Base-by-base conservation (phyloP, 2,329 filamentous ascomycete species). In the Teratosphaeria zuluensis region DNA sequence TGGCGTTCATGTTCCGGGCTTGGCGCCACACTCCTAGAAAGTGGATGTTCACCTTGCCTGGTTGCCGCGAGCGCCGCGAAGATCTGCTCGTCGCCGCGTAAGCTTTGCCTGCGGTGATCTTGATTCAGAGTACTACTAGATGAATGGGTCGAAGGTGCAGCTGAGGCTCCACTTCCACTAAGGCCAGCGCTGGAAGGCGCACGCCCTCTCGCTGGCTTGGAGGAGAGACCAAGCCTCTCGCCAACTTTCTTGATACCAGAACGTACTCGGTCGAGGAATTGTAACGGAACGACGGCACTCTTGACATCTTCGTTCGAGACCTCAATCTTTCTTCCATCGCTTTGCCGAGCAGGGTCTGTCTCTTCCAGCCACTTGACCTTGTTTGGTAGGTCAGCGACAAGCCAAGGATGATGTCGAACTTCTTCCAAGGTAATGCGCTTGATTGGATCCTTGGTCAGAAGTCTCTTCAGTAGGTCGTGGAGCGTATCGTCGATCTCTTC, bases 371-470 rank as follows among this genome's bases (percentile, higher is more conserved):
- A 99, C 9, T 81, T 80, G 33, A 84, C 77, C 42, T 87, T 83
- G 65, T 96, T 87, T 35, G 83, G 77, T 53, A 97, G 83, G 63
- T 88, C 91, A 59, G 86, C 80, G 1, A 92, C 80, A 16, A 97
- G 87, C 94, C 94, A 99, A 4, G 87, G 86, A 70, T 99, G 94
- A 61, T 89, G 87, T 73, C 97, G 97, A 68, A 97, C 92, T 66
- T 96, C 92, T 61, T 87, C 85, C 56, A 99, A 78, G 7, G 89
- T 88, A 67, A 99, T 96, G 46, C 94, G 86, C 74, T 92, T 86
- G 32, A 88, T 81, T 0, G 92, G 92, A 69, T 97, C 90, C 75
- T 97, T 99, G 65, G 83, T 86, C 59, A 99, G 81, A 76, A 99
- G 85, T 64, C 86, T 84, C 54, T 78, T 80, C 31, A 99, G 75